phyloP scores from a whole-genome alignment of 1,284 basidiomycete genomes.

The Microstroma glucosiphilum region DNA sequence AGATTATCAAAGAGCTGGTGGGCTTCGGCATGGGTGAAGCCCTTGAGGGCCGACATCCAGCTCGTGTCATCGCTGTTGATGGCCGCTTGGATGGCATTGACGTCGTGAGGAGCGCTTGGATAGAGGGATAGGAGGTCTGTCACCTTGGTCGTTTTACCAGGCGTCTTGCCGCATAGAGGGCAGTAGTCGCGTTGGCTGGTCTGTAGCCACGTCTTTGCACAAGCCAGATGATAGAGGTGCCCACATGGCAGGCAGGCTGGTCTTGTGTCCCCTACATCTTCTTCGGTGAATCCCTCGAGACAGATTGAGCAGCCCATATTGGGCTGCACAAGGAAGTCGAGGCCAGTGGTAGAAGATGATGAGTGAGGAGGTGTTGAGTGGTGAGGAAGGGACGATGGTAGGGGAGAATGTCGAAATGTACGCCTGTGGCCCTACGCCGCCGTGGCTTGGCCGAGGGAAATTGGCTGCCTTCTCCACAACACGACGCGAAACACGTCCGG shows the following conservation, averaged over 20 bases:
- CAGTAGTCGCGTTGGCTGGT: no score
- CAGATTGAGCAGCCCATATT: conserved; percentile 15
- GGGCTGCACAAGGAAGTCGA: background rate
- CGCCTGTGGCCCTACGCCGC: no score
- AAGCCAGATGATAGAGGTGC: background rate
- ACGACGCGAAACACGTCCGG: conserved; percentile 1
- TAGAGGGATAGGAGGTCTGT: background rate
- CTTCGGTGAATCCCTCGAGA: conserved; percentile 9
- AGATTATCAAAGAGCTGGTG: background rate
- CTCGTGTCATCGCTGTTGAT: background rate
- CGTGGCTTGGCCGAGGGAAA: background rate
- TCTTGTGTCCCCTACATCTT: conserved; percentile 7
- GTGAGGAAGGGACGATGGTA: background rate
- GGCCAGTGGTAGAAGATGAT: background rate
- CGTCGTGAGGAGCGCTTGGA: background rate
- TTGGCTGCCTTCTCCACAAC: conserved; percentile 1
- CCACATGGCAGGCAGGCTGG: conserved; percentile 13
- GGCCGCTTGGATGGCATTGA: background rate
- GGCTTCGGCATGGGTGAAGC: background rate
- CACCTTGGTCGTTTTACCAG: background rate
- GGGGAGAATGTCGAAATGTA: no score
- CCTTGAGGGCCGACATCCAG: background rate
- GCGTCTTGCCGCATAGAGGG: no score
- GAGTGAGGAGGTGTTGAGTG: conserved; percentile 1
- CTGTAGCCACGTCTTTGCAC: background rate